Evolutionary conservation across 768 basidiomycete genomes (phyloP), one percentile per base, ranked within the genome.

Genomic region (Kockovaella imperatae): DNA sequence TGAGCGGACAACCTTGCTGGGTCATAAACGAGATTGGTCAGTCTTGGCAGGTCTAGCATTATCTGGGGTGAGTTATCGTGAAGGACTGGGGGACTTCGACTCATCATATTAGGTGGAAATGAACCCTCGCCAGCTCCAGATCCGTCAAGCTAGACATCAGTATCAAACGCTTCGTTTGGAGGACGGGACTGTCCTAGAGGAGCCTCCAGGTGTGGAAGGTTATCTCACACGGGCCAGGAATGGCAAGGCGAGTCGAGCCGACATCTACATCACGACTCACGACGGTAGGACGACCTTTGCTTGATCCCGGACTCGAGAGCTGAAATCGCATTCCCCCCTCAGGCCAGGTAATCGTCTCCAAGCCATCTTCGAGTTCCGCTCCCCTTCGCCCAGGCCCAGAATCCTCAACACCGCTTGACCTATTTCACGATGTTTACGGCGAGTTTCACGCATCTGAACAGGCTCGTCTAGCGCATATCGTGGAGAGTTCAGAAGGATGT

Each of bases 141-240:
- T 95, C 35, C 81, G 87, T 4, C 72, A 84, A 1, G 82, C 80
- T 5, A 77, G 81, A 43, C 91, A 96, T 68, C 76, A 73, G 20
- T 78, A 82, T 3, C 78, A 60, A 4, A 54, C 54, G 6, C 50
- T 73, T 74, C 64, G 74, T 7, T 68, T 71, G 60, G 72, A 74
- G 39, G 74, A 78, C 42, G 77, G 76, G 8, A 75, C 69, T 14
- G 72, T 67, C 30, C 62, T 90, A 15, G 70, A 78, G 28, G 87
- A 91, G 59, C 91, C 91, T 1, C 81, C 83, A 0, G 78, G 80
- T 0, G 74, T 93, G 39, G 91, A 96, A 71, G 91, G 91, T 2
- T 95, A 86, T 70, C 73, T 91, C n/a, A 47, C 40, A 29, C 45
- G 56, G 31, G 52, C 57, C 29, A 62, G 53, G 14, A 42, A 23